phyloP scores from a whole-genome alignment of 2,329 filamentous ascomycete genomes.

The Hansfordia pulvinata region DNA sequence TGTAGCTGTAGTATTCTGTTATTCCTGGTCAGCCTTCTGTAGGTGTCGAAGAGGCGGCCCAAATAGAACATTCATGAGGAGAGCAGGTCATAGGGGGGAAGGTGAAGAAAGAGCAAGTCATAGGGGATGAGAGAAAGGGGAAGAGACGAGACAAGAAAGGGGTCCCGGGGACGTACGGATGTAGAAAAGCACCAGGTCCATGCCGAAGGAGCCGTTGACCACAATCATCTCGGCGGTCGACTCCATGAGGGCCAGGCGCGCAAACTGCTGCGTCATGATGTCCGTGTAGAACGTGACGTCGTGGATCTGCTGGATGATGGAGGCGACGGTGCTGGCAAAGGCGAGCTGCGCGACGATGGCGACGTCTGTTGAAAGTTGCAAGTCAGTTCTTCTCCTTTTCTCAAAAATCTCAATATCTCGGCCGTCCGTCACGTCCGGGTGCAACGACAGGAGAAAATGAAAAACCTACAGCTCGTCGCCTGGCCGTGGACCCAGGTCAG shows the following conservation, averaged over 20 bases:
- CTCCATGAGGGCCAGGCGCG: constrained; percentile 5
- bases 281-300: constrained; percentile 9
- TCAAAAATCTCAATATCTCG: too few relatives aligned
- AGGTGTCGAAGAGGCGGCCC: too few relatives aligned
- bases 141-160: too few relatives aligned
- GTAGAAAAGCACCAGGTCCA: constrained; percentile 13
- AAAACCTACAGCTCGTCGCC: constrained; percentile 9
- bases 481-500: constrained; percentile 12
- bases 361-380: constrained; percentile 10
- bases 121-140: too few relatives aligned
- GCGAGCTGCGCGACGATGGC: constrained; percentile 11
- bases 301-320: constrained; percentile 10
- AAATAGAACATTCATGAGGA: too few relatives aligned
- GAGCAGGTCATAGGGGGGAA: too few relatives aligned
- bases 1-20: constrained; percentile 13
- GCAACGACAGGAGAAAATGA: neutral
- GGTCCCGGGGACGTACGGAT: constrained; percentile 12
- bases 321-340: constrained; percentile 9
- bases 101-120: too few relatives aligned
- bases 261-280: constrained; percentile 8
- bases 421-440: too few relatives aligned
- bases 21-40: neutral
- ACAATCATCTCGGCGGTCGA: constrained; percentile 12
- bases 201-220: constrained; percentile 11
- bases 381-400: too few relatives aligned